These are phyloP conservation scores for Endothia cerciana DNA, from an alignment of 2,329 filamentous ascomycete species.

Conservation along the genomic window DNA sequence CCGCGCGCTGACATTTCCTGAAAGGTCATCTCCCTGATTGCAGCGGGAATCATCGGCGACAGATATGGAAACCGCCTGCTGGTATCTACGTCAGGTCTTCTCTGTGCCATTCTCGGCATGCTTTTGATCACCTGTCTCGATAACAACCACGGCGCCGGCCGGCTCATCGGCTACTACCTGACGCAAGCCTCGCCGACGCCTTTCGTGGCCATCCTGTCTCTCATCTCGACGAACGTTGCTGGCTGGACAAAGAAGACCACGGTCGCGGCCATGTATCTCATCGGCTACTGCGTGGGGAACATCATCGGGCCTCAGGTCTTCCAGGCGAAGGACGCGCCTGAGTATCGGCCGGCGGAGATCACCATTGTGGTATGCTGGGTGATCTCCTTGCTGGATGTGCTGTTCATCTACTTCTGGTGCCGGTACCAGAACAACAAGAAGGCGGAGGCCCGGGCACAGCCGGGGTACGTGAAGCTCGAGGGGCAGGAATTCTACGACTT, in stretches of 20 bases:
- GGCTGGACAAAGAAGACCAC: conserved; percentile 63
- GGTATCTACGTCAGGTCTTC: conserved; percentile 54
- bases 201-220: conserved; percentile 65
- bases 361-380: conserved; percentile 64
- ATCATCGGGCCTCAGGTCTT: conserved; percentile 61
- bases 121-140: conserved; percentile 67
- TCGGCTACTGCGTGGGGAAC: conserved; percentile 58
- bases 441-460: conserved; percentile 51
- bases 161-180: conserved; percentile 68
- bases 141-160: conserved; percentile 58
- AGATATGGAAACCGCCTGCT: conserved; percentile 60
- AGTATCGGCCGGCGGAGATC: conserved; percentile 67
- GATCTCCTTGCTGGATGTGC: conserved; percentile 55
- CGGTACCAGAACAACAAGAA: conserved; percentile 63
- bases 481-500: conserved; percentile 72
- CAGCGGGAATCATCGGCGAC: conserved; percentile 55
- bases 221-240: conserved; percentile 66
- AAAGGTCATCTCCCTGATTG: conserved; percentile 34
- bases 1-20: conserved; percentile 28
- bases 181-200: conserved; percentile 62
- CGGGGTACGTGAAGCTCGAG: conserved; percentile 63
- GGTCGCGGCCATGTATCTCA: conserved; percentile 56
- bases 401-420: conserved; percentile 68
- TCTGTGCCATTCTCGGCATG: conserved; percentile 61
- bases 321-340: conserved; percentile 56